Evolutionary conservation across 108 stramenopile genomes (phyloP).

Genomic region (Pseudonitzschia multiseries): DNA sequence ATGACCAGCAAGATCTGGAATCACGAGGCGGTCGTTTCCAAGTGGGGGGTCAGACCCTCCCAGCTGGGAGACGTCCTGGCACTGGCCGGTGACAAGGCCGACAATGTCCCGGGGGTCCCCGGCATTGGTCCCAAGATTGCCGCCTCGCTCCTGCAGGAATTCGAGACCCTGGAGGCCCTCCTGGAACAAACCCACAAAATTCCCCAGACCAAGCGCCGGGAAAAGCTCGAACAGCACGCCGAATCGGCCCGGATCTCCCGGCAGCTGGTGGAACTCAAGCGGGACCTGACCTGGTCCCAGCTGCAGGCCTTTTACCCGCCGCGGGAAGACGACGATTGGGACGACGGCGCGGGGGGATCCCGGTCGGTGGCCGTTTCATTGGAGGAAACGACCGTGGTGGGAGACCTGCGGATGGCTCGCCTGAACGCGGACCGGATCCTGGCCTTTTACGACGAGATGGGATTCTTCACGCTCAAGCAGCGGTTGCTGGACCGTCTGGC

Average conservation of each 20-base stretch:
- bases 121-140: conserved; percentile 92
- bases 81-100: conserved; percentile 82
- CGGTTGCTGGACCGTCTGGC: conserved; percentile 39
- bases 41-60: conserved; percentile 70
- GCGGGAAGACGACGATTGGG: background rate
- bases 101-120: conserved; percentile 86
- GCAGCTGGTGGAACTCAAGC: conserved; percentile 44
- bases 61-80: conserved; percentile 83
- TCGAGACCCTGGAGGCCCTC: conserved; percentile 58
- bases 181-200: conserved; percentile 54
- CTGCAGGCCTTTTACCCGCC: conserved; percentile 25
- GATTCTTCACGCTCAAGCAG: conserved; percentile 48
- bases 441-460: conserved; percentile 64
- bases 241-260: conserved; percentile 59
- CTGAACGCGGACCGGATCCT: conserved; percentile 53
- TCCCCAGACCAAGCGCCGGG: conserved; percentile 64
- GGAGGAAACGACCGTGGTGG: conserved; percentile 18
- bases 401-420: conserved; percentile 48
- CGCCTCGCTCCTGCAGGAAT: conserved; percentile 65
- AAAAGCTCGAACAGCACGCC: conserved; percentile 49
- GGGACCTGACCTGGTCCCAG: conserved; percentile 36
- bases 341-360: conserved; percentile 7
- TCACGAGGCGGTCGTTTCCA: conserved; percentile 67
- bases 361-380: background rate
- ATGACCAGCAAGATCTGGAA: conserved; percentile 60